These are phyloP conservation scores for Lachnellula cervina DNA, from an alignment of 2,329 filamentous ascomycete species.

Conservation along the genomic window DNA sequence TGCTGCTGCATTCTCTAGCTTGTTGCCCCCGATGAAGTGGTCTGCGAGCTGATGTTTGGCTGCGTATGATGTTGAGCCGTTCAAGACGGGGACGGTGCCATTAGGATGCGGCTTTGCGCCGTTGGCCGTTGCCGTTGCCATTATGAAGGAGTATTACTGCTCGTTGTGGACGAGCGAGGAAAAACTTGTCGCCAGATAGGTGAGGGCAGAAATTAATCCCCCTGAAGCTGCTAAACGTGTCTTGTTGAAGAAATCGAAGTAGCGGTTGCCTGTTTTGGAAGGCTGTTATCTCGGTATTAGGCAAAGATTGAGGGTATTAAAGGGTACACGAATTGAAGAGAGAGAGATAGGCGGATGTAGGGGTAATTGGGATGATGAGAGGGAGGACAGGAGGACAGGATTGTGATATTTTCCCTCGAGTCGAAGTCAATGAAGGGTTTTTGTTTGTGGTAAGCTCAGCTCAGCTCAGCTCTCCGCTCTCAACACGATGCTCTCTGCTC, in stretches of 20 bases:
- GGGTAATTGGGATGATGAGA: not conserved
- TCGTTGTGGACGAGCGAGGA: conserved; percentile 26
- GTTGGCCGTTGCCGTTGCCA: conserved; percentile 42
- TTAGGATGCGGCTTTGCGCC: conserved; percentile 31
- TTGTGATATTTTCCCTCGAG: not conserved
- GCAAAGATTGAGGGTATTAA: not conserved
- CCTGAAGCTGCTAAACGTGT: not conserved
- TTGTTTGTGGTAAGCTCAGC: no score
- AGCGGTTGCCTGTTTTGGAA: not conserved
- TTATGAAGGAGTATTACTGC: conserved; percentile 30
- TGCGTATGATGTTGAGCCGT: conserved; percentile 64
- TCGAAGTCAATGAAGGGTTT: not conserved
- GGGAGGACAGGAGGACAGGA: not conserved
- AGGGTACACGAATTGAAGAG: not conserved
- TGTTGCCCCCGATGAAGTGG: conserved; percentile 97
- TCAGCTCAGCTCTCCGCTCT: not conserved
- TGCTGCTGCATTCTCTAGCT: conserved; percentile 72
- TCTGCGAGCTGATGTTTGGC: conserved; percentile 77
- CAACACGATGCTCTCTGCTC: not conserved
- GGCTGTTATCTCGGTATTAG: not conserved
- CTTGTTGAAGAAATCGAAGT: conserved; percentile 1
- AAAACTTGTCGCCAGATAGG: conserved; percentile 21
- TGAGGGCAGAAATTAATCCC: conserved; percentile 4
- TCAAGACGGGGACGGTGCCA: conserved; percentile 45
- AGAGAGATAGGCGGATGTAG: not conserved